Evolutionary conservation across 2,329 filamentous ascomycete genomes (phyloP).

Genomic region (Fusarium sp.): DNA sequence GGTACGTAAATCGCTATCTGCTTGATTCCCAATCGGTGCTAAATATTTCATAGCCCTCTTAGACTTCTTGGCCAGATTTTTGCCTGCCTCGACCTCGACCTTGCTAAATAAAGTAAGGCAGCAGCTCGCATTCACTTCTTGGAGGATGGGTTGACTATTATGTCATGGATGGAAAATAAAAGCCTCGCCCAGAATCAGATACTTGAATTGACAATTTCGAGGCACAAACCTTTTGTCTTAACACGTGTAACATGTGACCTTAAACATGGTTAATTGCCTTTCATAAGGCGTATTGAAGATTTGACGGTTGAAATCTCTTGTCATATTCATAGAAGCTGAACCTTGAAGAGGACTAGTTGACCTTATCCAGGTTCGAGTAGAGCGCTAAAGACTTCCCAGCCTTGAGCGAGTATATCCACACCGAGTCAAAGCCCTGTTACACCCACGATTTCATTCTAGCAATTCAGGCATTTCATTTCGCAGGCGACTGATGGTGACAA

Average conservation of each 20-base stretch:
- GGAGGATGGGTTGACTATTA: not conserved
- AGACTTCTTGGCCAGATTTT: too few species aligned
- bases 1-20: too few species aligned
- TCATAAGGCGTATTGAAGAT: not conserved
- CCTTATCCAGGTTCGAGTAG: rapidly evolving
- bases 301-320: not conserved
- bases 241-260: not conserved
- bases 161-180: not conserved
- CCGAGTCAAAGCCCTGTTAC: not conserved
- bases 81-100: too few species aligned
- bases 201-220: not conserved
- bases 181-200: not conserved
- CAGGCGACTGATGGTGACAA: not conserved
- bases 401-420: not conserved
- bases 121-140: not conserved
- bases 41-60: not conserved
- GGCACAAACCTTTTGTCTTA: not conserved
- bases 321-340: not conserved
- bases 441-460: not conserved
- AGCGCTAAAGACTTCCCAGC: not conserved
- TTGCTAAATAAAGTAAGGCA: too few species aligned
- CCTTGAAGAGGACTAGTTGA: not conserved
- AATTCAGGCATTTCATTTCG: not conserved
- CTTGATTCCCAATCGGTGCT: too few species aligned
- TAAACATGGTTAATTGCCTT: not conserved